These are phyloP conservation scores for Poronia punctata DNA, from an alignment of 495 filamentous ascomycete species.

Conservation along the genomic window DNA sequence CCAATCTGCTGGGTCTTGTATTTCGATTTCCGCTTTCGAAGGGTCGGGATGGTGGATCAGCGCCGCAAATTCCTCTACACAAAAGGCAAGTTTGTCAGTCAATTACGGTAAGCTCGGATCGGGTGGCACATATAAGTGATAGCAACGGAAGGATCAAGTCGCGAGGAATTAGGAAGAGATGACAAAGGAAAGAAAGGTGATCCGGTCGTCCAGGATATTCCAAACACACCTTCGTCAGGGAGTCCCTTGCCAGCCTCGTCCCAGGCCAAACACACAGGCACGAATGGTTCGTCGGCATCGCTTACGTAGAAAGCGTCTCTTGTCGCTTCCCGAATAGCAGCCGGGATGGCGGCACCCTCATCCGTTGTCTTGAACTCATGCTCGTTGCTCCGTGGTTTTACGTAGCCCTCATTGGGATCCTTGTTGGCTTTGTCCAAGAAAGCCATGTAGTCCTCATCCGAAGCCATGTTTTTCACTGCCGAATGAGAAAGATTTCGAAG, in stretches of 20 bases:
- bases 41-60: conserved; percentile 48
- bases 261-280: conserved; percentile 62
- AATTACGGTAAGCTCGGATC: neutral
- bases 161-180: conserved; percentile 14
- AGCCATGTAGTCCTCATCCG: conserved; percentile 71
- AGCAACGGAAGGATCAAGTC: conserved; percentile 13
- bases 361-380: conserved; percentile 46
- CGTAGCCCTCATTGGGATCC: conserved; percentile 46
- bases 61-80: conserved; percentile 48
- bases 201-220: conserved; percentile 4
- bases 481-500: conserved; percentile 15
- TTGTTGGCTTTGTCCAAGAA: conserved; percentile 82
- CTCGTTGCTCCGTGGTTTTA: conserved; percentile 15
- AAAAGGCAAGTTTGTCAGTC: conserved; percentile 5
- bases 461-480: conserved; percentile 48
- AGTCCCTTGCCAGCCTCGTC: conserved; percentile 45
- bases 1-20: conserved; percentile 51
- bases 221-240: conserved; percentile 54
- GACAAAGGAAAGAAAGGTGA: conserved; percentile 2
- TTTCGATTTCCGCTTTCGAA: conserved; percentile 43
- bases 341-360: conserved; percentile 46
- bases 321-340: conserved; percentile 40
- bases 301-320: conserved; percentile 64
- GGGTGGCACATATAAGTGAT: neutral
- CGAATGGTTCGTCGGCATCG: conserved; percentile 81